These are phyloP conservation scores for Phytophthora ramorum DNA, from an alignment of 352 stramenopile genomes.

Conservation along the genomic window DNA sequence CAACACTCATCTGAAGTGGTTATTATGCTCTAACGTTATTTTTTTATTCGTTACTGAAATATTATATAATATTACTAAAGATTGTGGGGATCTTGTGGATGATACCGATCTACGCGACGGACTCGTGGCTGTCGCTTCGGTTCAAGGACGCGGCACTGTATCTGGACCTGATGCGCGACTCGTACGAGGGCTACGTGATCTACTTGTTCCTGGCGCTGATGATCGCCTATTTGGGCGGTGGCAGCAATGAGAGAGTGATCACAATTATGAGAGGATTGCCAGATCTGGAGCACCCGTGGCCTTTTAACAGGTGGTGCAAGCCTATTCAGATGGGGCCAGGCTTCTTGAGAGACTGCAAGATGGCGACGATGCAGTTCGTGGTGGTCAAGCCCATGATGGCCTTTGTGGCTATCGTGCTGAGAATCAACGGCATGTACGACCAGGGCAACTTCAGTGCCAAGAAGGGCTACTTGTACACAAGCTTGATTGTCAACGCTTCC, in stretches of 20 bases:
- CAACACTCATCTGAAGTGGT: neutral
- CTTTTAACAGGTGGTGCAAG: constrained; percentile 66
- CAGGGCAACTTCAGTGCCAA: constrained; percentile 87
- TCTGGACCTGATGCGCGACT: constrained; percentile 96
- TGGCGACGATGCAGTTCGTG: constrained; percentile 97
- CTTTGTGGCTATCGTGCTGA: constrained; percentile 87
- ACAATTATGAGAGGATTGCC: constrained; percentile 62
- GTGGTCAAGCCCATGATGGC: constrained; percentile 94
- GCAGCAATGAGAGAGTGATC: constrained; percentile 87
- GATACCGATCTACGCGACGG: constrained; percentile 98
- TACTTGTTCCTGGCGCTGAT: constrained; percentile 98
- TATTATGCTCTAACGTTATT: constrained; percentile 17
- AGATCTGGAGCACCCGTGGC: constrained; percentile 78
- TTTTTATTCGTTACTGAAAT: constrained; percentile 2
- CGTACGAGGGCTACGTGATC: constrained; percentile 98
- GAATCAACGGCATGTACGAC: constrained; percentile 81
- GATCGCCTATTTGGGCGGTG: constrained; percentile 94
- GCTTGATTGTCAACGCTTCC: constrained; percentile 95
- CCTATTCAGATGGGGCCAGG: constrained; percentile 83
- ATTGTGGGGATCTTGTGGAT: constrained; percentile 99
- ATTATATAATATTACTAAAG: constrained; percentile 48
- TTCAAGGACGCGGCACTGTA: constrained; percentile 94
- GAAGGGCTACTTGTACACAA: constrained; percentile 93
- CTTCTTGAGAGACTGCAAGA: constrained; percentile 95
- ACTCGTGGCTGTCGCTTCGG: constrained; percentile 97